Evolutionary conservation across 345 rosid genomes (phyloP).

Genomic region (Gossypium longicalyx): DNA sequence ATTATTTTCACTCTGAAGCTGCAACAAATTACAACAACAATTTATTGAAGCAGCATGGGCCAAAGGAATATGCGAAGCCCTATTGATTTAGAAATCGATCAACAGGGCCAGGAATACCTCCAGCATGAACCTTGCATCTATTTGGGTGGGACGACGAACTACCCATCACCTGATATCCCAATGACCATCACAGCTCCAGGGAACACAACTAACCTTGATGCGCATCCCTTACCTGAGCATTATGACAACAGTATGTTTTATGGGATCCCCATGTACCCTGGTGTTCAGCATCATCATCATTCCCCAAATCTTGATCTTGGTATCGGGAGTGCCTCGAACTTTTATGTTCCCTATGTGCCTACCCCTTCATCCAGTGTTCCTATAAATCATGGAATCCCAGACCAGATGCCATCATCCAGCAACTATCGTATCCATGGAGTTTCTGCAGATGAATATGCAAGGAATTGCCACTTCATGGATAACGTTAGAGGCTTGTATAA

Average conservation of each 20-base stretch:
- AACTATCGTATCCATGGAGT: conserved; percentile 44
- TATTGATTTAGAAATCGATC: conserved; percentile 54
- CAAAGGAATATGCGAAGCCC: conserved; percentile 43
- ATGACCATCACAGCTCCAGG: conserved; percentile 33
- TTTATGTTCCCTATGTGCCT: conserved; percentile 39
- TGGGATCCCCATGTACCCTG: conserved; percentile 44
- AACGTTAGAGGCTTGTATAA: conserved; percentile 51
- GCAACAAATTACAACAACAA: conserved; percentile 25
- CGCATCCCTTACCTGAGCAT: conserved; percentile 39
- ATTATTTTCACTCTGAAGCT: conserved; percentile 18
- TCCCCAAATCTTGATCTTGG: conserved; percentile 45
- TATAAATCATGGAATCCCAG: conserved; percentile 39
- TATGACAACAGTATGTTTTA: conserved; percentile 44
- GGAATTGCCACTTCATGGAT: conserved; percentile 46
- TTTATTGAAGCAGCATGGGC: conserved; percentile 40
- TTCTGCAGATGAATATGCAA: conserved; percentile 50
- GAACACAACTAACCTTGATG: conserved; percentile 34
- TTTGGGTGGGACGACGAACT: conserved; percentile 42
- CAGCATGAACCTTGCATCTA: conserved; percentile 49
- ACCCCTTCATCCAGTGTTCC: conserved; percentile 32
- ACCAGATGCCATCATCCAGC: conserved; percentile 43
- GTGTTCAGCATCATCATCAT: conserved; percentile 46
- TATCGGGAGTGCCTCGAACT: conserved; percentile 43
- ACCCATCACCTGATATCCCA: conserved; percentile 47
- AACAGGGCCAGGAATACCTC: conserved; percentile 32